Percentiles rank a stretch among this genome's conserved stretches.
Evolutionary conservation across 1,284 basidiomycete species (phyloP).

Genomic region (Sporisorium scitamineum): DNA sequence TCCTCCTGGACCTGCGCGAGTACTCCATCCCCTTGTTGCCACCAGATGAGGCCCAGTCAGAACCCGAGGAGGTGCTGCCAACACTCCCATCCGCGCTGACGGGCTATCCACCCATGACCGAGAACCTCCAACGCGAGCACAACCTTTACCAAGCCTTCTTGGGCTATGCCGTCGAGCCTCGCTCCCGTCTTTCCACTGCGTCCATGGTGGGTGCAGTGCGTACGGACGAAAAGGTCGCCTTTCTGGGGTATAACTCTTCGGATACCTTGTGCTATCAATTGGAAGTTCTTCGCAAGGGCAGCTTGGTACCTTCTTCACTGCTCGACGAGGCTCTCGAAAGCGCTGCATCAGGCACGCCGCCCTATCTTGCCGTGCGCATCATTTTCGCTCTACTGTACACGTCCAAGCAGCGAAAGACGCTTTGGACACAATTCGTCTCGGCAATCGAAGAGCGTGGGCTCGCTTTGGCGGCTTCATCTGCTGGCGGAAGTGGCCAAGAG

Average conservation of each 20-base stretch:
- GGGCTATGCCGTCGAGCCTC: conserved; percentile 14
- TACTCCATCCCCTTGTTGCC: conserved; percentile 10
- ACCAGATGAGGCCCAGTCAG: not conserved
- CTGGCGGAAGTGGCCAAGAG: no score
- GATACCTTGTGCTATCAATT: conserved; percentile 30
- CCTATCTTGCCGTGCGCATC: conserved; percentile 15
- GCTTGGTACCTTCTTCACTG: not conserved
- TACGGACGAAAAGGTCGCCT: conserved; percentile 35
- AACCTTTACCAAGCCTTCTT: conserved; percentile 32
- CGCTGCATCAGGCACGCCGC: not conserved
- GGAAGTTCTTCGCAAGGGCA: conserved; percentile 2
- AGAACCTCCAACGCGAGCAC: conserved; percentile 31
- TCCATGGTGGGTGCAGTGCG: conserved; percentile 22
- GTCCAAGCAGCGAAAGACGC: conserved; percentile 2
- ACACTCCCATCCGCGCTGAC: conserved; percentile 7
- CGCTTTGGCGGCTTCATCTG: not conserved
- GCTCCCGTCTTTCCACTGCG: conserved; percentile 5
- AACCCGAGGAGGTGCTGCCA: not conserved
- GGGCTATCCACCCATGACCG: conserved; percentile 42
- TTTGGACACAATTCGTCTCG: conserved; percentile 10
- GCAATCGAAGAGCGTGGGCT: conserved; percentile 13
- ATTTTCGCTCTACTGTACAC: conserved; percentile 20
- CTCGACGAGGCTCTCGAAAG: conserved; percentile 18
- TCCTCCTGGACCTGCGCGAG: conserved; percentile 36
- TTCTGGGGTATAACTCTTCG: conserved; percentile 39